A percentile compares a stretch with the other conserved stretches of the same genome.
Evolutionary conservation across 176 grass and related monocot genomes (phyloP).

Genomic region (Alloteropsis semialata): DNA sequence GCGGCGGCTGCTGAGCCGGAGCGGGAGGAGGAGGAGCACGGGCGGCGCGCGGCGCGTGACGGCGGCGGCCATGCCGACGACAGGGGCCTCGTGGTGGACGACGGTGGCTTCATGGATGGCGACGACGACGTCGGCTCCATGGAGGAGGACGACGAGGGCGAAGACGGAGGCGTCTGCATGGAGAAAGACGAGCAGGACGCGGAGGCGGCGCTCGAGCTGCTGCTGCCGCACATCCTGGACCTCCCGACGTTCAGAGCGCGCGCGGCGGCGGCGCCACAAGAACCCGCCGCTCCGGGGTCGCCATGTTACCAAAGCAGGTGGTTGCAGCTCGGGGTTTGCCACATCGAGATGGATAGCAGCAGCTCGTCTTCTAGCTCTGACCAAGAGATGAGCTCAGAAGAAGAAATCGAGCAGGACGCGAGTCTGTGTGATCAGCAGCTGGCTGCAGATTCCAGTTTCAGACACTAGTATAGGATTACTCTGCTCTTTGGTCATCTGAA

Average conservation of each 20-base stretch:
- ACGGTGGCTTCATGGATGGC: background rate
- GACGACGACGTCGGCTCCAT: background rate
- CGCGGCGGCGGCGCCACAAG: background rate
- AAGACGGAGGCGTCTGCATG: background rate
- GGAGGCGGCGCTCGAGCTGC: background rate
- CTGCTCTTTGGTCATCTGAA: no score
- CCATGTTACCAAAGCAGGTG: background rate
- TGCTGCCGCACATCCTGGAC: background rate
- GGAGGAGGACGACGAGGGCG: background rate
- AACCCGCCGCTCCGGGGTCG: background rate
- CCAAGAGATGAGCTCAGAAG: background rate
- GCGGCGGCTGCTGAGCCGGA: background rate
- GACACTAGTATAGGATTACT: no score
- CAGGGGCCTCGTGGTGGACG: background rate
- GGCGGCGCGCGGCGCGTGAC: background rate
- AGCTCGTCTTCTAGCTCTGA: background rate
- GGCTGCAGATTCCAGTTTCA: background rate
- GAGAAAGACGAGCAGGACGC: background rate
- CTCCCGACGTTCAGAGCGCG: background rate
- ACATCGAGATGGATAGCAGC: background rate
- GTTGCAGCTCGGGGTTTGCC: background rate
- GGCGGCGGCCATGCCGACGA: no score
- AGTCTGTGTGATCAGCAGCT: no score
- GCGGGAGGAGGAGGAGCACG: background rate
- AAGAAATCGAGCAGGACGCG: background rate